Base-by-base conservation (phyloP, 2,329 filamentous ascomycete genomes). In the Lasiodiplodia citricola region DNA sequence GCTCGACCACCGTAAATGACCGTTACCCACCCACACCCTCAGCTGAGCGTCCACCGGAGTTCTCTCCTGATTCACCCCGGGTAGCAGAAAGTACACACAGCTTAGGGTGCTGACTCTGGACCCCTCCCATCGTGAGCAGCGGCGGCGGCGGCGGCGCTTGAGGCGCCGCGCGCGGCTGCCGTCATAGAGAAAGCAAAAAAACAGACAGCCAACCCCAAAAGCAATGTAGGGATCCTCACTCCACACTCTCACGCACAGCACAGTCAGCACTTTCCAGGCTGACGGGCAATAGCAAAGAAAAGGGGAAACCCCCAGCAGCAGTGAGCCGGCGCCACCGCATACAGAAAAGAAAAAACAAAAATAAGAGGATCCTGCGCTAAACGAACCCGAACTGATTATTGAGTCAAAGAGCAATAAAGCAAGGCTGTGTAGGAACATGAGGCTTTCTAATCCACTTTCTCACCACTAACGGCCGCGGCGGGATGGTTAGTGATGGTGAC, bases 251-350 rank as follows among this genome's bases (percentile, higher is more conserved):
- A 18, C 44, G 44, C 44, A 47, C 44, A 47, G 23, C 16, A 54
- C 51, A 54, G 51, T 54, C 51, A 54, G 51, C 55, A 58, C 55
- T 37, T 58, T 38, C 55, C 55, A 47, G n/a, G 44, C 44, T 47
- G 44, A 47, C 44, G 44, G 44, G 44, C 44, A 47, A 47, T 10
- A 18, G 13, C 18, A 13, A n/a, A n/a, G 44, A 47, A 21, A 47
- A 47, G 44, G 44, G 44, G 44, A 47, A 47, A 14, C 21, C 10
- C 28, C 28, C 31, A 35, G 31, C n/a, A 21, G 41, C 4, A 47
- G 44, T 21, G 18, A 47, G 18, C 18, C 21, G 21, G n/a, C 44
- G 44, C 44, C 44, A 21, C 44, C 6, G n/a, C n/a, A 47, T n/a
- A 47, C 18, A n/a, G n/a, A 47, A 21, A n/a, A 11, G 18, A 47